Evolutionary conservation across 768 basidiomycete species (phyloP).

Genomic region (Mrakia frigida): DNA sequence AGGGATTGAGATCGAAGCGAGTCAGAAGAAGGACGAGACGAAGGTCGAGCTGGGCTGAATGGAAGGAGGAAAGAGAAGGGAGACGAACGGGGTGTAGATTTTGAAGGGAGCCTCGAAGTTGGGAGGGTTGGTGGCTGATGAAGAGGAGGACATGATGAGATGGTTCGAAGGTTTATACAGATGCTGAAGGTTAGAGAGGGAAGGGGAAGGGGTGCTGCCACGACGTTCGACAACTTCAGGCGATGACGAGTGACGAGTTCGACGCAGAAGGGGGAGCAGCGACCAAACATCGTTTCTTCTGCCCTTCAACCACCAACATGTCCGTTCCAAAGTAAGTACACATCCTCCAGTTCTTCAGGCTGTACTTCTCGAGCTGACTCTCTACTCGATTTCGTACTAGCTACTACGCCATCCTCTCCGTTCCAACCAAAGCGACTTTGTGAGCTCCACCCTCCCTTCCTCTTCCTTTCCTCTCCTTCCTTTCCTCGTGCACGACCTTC

Average conservation of each 20-base stretch:
- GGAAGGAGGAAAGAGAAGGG: background rate
- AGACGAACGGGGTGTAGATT: background rate
- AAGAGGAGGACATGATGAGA: background rate
- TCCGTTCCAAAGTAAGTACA: background rate
- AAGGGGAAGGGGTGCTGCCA: background rate
- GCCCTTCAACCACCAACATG: background rate
- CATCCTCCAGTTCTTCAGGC: background rate
- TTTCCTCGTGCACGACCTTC: background rate
- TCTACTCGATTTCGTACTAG: background rate
- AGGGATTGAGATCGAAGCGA: too few relatives aligned
- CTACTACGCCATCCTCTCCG: slow-evolving; percentile 27
- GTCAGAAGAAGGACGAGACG: too few relatives aligned
- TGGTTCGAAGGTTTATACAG: background rate
- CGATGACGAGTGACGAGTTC: too few relatives aligned
- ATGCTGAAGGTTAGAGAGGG: background rate
- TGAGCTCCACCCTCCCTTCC: slow-evolving; percentile 1
- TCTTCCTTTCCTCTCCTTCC: background rate
- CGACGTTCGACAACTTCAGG: background rate
- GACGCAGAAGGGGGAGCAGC: too few relatives aligned
- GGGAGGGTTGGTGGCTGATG: background rate
- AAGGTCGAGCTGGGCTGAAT: too few relatives aligned
- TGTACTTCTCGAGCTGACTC: background rate
- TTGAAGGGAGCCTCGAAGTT: background rate
- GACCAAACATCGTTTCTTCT: background rate
- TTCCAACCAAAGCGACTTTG: slow-evolving; percentile 28